Base-by-base conservation (phyloP, 352 stramenopile genomes). In the Pythium aquatile region DNA sequence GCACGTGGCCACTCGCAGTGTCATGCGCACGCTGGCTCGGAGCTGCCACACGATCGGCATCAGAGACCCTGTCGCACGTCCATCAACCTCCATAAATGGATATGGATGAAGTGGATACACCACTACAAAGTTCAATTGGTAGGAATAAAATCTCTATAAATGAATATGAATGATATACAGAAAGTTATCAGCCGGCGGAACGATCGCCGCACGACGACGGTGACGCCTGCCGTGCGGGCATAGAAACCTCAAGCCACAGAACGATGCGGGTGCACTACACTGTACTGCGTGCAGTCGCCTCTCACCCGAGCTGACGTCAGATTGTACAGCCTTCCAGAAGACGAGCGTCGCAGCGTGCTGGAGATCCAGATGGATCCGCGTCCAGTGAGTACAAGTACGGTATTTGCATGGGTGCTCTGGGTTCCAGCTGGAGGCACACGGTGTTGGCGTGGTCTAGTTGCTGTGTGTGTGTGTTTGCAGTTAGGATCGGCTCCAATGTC, bases 341-440 rank as follows among this genome's bases (percentile, higher is more conserved):
- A 51, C 5, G 53, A 63, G 17, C 59, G 39, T 58, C 28, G 28
- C 51, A 58, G 33, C 17, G 32, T 64, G 58, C 59, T 5, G 20
- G 33, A 65, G 35, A 59, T 53, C 59, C 59, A 65, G 59, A 58
- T 65, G 59, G 37, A 42, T 42, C 37, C 9, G 37, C 17, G 37
- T 17, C 42, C 40, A 47, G 17, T 47, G 40, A 47, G 40, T 26
- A 26, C 16, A 17, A 26, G 8, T 26, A 26, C 17, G 10, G 37
- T 10, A 24, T 24, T 24, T 5, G 6, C 17, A 2, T 14, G 6
- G 40, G 40, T 47, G 17, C 14, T 26, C 40, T 47, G 40, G 40
- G 40, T 47, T 47, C 40, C 40, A 47, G 14, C 40, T 47, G 40
- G 40, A 47, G 32, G 40, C 40, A 47, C 16, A 17, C 40, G 20